Conservation (phyloP, 345 rosid species). For the Lepidium aucheri region DNA sequence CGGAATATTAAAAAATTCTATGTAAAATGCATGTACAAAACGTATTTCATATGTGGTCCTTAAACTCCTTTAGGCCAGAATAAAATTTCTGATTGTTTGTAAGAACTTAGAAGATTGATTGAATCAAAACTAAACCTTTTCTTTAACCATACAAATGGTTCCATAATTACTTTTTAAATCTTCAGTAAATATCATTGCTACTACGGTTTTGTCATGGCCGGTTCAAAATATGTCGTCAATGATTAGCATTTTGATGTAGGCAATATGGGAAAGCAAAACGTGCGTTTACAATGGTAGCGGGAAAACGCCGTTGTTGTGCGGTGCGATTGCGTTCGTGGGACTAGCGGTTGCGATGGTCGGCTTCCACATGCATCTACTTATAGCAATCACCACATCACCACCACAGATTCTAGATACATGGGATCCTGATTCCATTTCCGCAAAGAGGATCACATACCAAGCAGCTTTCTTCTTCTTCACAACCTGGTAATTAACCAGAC, state of each 20-base stretch:
- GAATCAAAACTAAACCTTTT: neutral
- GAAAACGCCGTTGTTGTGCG: conserved; percentile 57
- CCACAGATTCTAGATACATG: conserved; percentile 38
- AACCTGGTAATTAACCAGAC: conserved; percentile 37
- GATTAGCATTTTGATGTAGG: conserved; percentile 32
- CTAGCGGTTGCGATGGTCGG: conserved; percentile 63
- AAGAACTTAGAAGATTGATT: too few species aligned
- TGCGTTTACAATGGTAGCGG: conserved; percentile 76
- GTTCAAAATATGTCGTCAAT: neutral
- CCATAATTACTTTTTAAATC: neutral
- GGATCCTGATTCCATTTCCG: conserved; percentile 39
- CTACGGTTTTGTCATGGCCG: neutral
- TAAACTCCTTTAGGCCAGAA: too few species aligned
- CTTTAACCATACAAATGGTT: neutral
- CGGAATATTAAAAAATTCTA: too few species aligned
- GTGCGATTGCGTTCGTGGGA: conserved; percentile 49
- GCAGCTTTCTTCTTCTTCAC: conserved; percentile 74
- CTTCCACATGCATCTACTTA: conserved; percentile 53
- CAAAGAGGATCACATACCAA: conserved; percentile 45
- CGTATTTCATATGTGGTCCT: too few species aligned
- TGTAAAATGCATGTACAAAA: too few species aligned
- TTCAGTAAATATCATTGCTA: neutral
- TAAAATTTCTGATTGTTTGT: too few species aligned
- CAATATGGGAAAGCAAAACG: conserved; percentile 37
- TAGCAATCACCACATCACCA: conserved; percentile 58